These are phyloP conservation scores for Mycena haematopus DNA, from an alignment of 768 basidiomycete species.

Conservation along the genomic window DNA sequence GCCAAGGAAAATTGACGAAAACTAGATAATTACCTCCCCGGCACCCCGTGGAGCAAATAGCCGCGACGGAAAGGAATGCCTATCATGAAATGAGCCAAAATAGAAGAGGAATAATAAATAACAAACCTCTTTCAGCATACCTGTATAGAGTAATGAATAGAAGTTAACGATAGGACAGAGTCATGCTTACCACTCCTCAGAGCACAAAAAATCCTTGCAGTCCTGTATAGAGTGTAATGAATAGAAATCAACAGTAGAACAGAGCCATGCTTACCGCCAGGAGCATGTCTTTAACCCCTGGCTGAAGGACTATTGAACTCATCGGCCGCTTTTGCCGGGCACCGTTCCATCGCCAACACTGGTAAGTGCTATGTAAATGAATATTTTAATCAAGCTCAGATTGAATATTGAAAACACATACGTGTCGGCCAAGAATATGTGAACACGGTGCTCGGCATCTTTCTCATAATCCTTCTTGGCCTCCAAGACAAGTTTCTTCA, in stretches of 20 bases:
- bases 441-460: conserved; percentile 89
- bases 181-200: conserved; percentile 79
- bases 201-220: conserved; percentile 83
- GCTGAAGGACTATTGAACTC: conserved; percentile 91
- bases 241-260: conserved; percentile 27
- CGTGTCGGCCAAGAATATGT: conserved; percentile 90
- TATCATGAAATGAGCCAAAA: conserved; percentile 36
- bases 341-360: conserved; percentile 88
- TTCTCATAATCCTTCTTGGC: conserved; percentile 91
- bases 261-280: conserved; percentile 62
- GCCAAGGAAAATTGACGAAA: conserved; percentile 20
- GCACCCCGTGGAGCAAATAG: conserved; percentile 85
- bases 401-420: conserved; percentile 49
- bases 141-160: conserved; percentile 46
- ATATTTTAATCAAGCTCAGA: conserved; percentile 22
- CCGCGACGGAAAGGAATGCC: conserved; percentile 90
- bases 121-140: conserved; percentile 89
- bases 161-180: conserved; percentile 26
- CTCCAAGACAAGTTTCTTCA: conserved; percentile 86
- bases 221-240: conserved; percentile 58
- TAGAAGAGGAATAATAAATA: conserved; percentile 6
- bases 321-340: conserved; percentile 88
- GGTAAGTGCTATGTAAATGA: conserved; percentile 57
- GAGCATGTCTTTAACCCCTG: conserved; percentile 91
- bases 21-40: conserved; percentile 65